Percentiles rank a stretch among this genome's conserved stretches.
These are phyloP conservation scores for Leishmania arabica DNA, from an alignment of 208 protist genomes.

Conservation along the genomic window DNA sequence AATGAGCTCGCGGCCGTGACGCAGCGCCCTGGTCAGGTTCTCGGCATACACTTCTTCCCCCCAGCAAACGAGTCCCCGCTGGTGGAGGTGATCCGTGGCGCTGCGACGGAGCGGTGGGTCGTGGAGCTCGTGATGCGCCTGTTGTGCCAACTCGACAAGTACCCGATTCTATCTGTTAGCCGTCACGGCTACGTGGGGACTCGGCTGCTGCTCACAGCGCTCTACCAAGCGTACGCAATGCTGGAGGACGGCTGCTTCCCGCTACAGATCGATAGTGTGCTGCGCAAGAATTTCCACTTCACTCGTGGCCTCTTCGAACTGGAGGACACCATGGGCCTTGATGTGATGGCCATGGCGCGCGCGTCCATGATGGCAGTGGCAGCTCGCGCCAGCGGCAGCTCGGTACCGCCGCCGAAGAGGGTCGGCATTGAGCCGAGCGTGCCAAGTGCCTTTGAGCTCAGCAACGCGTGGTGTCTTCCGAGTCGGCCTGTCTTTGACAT, in stretches of 20 bases:
- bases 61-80: conserved; percentile 85
- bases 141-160: conserved; percentile 67
- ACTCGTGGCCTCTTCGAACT: conserved; percentile 78
- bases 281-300: conserved; percentile 70
- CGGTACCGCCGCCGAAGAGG: background rate
- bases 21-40: conserved; percentile 48
- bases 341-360: conserved; percentile 52
- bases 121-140: conserved; percentile 54
- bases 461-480: conserved; percentile 38
- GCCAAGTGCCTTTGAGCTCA: conserved; percentile 20
- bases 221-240: conserved; percentile 84
- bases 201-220: conserved; percentile 65
- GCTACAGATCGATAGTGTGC: conserved; percentile 71
- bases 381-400: background rate
- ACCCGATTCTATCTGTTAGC: conserved; percentile 68
- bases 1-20: conserved; percentile 67
- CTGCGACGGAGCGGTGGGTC: conserved; percentile 48
- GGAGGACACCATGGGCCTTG: conserved; percentile 85
- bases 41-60: conserved; percentile 87
- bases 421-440: conserved; percentile 16
- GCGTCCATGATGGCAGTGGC: conserved; percentile 8
- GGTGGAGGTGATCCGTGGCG: conserved; percentile 67
- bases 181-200: conserved; percentile 71
- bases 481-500: conserved; percentile 53
- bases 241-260: conserved; percentile 86